Evolutionary conservation across 306 rosid genomes (phyloP).

Genomic region (Citrullus colocynthis): DNA sequence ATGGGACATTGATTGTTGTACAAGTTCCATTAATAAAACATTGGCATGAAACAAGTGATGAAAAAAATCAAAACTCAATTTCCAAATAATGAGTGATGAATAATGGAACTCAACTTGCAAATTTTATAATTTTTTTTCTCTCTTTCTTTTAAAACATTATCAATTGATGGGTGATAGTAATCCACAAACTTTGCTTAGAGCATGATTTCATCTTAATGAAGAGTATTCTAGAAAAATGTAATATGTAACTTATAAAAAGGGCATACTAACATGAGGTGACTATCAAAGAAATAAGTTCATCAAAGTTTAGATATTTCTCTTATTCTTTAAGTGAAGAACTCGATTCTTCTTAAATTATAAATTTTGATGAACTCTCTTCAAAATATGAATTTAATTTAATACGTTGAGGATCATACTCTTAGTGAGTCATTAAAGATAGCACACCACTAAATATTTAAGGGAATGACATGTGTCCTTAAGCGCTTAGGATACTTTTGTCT

Average conservation of each 20-base stretch:
- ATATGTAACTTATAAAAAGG: not conserved
- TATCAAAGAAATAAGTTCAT: not conserved
- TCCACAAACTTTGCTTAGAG: not conserved
- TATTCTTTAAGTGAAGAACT: not conserved
- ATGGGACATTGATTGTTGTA: not conserved
- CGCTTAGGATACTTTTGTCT: rapidly evolving
- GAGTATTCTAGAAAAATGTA: not conserved
- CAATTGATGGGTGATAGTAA: not conserved
- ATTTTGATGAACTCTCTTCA: not conserved
- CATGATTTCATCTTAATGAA: not conserved
- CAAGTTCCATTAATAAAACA: not conserved
- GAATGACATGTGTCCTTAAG: not conserved
- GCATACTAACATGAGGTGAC: not conserved
- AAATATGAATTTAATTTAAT: not conserved
- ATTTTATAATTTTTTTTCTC: too few relatives aligned
- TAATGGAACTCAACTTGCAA: too few relatives aligned
- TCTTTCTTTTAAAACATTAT: too few relatives aligned
- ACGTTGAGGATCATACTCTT: too few relatives aligned
- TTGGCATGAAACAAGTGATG: not conserved
- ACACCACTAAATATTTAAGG: not conserved
- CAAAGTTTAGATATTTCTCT: not conserved
- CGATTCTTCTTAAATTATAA: not conserved
- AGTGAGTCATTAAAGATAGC: not conserved
- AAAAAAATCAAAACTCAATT: not conserved
- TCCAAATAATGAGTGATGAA: not conserved